Percentiles rank a stretch among this genome's conserved stretches.
Conservation (phyloP, 768 basidiomycete genomes). For the Lyophyllum semitale region DNA sequence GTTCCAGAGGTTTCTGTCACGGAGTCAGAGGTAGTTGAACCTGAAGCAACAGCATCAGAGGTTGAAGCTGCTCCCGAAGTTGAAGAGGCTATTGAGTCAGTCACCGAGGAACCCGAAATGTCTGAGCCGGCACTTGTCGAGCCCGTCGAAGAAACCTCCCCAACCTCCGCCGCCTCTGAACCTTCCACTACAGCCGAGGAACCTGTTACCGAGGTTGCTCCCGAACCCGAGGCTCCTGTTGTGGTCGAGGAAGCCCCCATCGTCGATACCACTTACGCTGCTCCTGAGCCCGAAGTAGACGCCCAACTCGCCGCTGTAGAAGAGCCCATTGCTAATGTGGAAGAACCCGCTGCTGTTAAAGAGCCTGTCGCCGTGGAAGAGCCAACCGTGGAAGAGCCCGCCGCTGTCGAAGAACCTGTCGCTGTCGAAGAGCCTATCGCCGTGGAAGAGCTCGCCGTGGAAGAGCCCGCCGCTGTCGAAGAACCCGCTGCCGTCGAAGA, state of each 20-base stretch:
- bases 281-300: neutral
- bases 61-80: neutral
- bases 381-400: slow-evolving; percentile 6
- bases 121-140: neutral
- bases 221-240: neutral
- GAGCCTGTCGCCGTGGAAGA: neutral
- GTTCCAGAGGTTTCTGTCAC: too few species aligned
- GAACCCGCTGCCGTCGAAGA: slow-evolving; percentile 6
- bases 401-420: neutral
- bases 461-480: slow-evolving; percentile 5
- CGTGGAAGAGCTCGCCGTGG: neutral
- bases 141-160: neutral
- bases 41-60: neutral
- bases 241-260: neutral
- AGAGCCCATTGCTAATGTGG: neutral
- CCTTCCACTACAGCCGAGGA: neutral
- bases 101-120: neutral
- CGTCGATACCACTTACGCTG: neutral
- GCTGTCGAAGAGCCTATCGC: slow-evolving; percentile 8
- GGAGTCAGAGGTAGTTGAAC: neutral
- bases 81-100: neutral
- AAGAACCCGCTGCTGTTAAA: neutral
- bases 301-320: neutral
- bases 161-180: neutral
- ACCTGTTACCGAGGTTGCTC: neutral